Evolutionary conservation across 352 stramenopile species (phyloP).

Genomic region (Saprolegnia parasitica): DNA sequence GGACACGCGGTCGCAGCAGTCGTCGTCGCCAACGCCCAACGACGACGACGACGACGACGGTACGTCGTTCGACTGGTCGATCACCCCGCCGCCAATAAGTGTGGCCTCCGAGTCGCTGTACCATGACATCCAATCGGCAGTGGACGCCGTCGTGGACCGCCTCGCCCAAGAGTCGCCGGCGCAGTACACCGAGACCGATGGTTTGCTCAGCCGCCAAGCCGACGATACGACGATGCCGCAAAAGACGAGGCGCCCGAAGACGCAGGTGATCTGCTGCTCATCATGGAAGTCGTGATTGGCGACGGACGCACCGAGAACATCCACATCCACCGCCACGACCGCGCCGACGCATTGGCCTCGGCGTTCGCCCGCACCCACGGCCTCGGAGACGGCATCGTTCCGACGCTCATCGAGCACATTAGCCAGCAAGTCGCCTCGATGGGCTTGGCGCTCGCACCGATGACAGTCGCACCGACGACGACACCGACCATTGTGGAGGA

Average conservation of each 20-base stretch:
- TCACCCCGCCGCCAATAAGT: background rate
- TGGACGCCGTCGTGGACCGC: slow-evolving; percentile 11
- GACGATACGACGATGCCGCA: background rate
- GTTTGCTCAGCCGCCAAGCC: too few relatives aligned
- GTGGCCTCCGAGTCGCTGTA: slow-evolving; percentile 15
- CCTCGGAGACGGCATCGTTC: slow-evolving; percentile 45
- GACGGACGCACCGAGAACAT: slow-evolving; percentile 65
- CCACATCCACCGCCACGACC: slow-evolving; percentile 52
- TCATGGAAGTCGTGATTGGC: slow-evolving; percentile 76
- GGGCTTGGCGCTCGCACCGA: slow-evolving; percentile 10
- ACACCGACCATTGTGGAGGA: slow-evolving; percentile 5
- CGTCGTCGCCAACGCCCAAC: background rate
- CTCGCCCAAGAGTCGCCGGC: background rate
- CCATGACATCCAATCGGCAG: slow-evolving; percentile 24
- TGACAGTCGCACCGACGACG: background rate
- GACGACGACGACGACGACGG: background rate
- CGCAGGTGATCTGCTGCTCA: slow-evolving; percentile 44
- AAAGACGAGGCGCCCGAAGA: background rate
- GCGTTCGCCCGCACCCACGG: slow-evolving; percentile 50
- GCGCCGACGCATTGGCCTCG: slow-evolving; percentile 41
- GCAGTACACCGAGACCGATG: too few relatives aligned
- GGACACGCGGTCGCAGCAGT: background rate
- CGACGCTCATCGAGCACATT: slow-evolving; percentile 53
- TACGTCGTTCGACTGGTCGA: background rate
- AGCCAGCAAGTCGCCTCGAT: slow-evolving; percentile 50